Percentiles rank a stretch among this genome's conserved stretches.
Evolutionary conservation across 805 yeast genomes (phyloP).

Genomic region (Priceomyces melissophilus): DNA sequence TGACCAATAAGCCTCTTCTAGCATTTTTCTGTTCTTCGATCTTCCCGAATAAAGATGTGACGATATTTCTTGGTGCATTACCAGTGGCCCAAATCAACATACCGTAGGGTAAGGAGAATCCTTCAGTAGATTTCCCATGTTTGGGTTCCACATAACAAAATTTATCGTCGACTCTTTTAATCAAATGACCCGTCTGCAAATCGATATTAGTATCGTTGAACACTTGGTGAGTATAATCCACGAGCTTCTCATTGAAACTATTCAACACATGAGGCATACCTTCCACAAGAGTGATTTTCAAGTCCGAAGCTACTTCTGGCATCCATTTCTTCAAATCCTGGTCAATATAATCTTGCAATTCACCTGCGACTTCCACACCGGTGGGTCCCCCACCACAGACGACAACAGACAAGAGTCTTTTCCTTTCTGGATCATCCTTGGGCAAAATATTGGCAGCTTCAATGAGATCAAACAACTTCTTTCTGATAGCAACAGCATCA

Average conservation of each 20-base stretch:
- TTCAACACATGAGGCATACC: slow-evolving; percentile 86
- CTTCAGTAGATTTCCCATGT: slow-evolving; percentile 50
- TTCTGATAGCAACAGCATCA: slow-evolving; percentile 82
- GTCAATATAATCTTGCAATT: slow-evolving; percentile 88
- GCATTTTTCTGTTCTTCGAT: slow-evolving; percentile 79
- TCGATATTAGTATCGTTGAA: slow-evolving; percentile 66
- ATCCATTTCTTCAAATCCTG: slow-evolving; percentile 88
- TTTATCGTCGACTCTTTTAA: slow-evolving; percentile 74
- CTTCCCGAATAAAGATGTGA: slow-evolving; percentile 60
- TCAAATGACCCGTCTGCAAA: slow-evolving; percentile 81
- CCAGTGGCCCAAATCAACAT: slow-evolving; percentile 97
- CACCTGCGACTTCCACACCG: slow-evolving; percentile 97
- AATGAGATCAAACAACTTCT: slow-evolving; percentile 77
- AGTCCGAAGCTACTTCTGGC: slow-evolving; percentile 79
- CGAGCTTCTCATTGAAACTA: slow-evolving; percentile 65
- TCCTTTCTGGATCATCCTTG: slow-evolving; percentile 71
- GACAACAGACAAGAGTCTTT: slow-evolving; percentile 79
- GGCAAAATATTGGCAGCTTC: slow-evolving; percentile 86
- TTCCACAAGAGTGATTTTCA: slow-evolving; percentile 81
- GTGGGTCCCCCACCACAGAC: slow-evolving; percentile 99
- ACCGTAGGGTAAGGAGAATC: slow-evolving; percentile 78
- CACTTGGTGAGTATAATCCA: slow-evolving; percentile 76
- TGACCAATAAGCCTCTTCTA: slow-evolving; percentile 84
- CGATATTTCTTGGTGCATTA: slow-evolving; percentile 80
- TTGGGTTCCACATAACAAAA: slow-evolving; percentile 69